Evolutionary conservation across 1,139 yeast genomes (phyloP).

Genomic region (Lodderomyces pseudojiufengensis): DNA sequence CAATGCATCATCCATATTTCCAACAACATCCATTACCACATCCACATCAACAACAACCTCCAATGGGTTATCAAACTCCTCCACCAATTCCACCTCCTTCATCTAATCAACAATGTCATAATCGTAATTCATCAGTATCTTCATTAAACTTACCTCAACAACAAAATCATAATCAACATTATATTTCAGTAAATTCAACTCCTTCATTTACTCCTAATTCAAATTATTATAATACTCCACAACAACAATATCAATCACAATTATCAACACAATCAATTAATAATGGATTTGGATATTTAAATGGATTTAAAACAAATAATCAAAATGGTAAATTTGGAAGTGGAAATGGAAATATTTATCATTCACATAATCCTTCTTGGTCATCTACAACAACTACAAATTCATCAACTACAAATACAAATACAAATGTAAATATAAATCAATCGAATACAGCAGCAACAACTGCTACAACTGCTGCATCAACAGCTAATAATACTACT

Average conservation of each 20-base stretch:
- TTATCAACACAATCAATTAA: too few relatives aligned
- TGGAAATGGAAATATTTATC: constrained; percentile 3
- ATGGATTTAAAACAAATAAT: too few relatives aligned
- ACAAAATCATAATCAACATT: constrained; percentile 10
- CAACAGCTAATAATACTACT: too few relatives aligned
- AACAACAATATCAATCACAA: too few relatives aligned
- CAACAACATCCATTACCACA: background rate
- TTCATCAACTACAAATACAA: background rate
- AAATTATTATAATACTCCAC: constrained; percentile 2
- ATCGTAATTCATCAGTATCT: constrained; percentile 9
- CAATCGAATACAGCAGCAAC: too few relatives aligned
- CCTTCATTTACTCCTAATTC: constrained; percentile 8
- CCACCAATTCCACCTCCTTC: constrained; percentile 3
- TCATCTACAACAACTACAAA: constrained; percentile 8
- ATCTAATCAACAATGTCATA: constrained; percentile 4
- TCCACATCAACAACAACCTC: constrained; percentile 5
- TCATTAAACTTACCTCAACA: constrained; percentile 9
- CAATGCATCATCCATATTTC: background rate
- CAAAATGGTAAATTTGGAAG: too few relatives aligned
- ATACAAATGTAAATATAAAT: too few relatives aligned
- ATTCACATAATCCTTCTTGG: constrained; percentile 12
- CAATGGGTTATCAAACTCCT: too few relatives aligned
- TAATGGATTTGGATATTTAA: too few relatives aligned
- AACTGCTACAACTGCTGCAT: too few relatives aligned
- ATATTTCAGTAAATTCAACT: constrained; percentile 7